Evolutionary conservation across 352 stramenopile species (phyloP).

Genomic region (Pythium rhizo-oryzae): DNA sequence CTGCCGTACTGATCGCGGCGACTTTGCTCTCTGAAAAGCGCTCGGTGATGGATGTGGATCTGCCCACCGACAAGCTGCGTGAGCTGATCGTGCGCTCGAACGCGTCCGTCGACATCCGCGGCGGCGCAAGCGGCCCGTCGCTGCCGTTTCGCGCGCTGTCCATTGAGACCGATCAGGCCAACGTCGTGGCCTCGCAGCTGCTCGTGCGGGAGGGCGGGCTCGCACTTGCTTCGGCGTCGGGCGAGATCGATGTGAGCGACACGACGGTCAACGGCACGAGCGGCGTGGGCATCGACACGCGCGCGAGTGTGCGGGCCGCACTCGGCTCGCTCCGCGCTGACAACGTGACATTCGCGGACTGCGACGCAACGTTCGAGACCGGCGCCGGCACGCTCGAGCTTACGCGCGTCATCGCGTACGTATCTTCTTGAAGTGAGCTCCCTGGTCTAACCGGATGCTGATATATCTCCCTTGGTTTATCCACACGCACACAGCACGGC

Average conservation of each 20-base stretch:
- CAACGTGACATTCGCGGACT: slow-evolving; percentile 54
- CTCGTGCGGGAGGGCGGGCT: slow-evolving; percentile 40
- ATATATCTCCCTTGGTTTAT: not conserved
- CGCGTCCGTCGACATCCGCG: slow-evolving; percentile 49
- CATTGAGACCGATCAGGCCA: slow-evolving; percentile 48
- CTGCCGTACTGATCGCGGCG: not conserved
- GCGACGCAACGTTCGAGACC: slow-evolving; percentile 51
- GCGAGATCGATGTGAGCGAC: slow-evolving; percentile 51
- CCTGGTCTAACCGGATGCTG: not conserved
- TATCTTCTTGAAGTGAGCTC: not conserved
- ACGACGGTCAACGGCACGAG: slow-evolving; percentile 44
- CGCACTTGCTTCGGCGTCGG: slow-evolving; percentile 43
- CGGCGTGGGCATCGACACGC: slow-evolving; percentile 33
- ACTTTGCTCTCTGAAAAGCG: slow-evolving; percentile 30
- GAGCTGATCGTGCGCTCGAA: slow-evolving; percentile 49
- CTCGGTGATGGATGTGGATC: slow-evolving; percentile 40
- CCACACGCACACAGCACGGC: slow-evolving; percentile 33
- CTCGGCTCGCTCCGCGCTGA: slow-evolving; percentile 49
- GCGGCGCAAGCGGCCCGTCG: slow-evolving; percentile 18
- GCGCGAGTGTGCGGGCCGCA: slow-evolving; percentile 40
- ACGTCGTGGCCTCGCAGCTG: slow-evolving; percentile 49
- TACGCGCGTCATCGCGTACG: slow-evolving; percentile 44
- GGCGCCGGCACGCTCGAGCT: slow-evolving; percentile 52
- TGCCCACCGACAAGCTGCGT: slow-evolving; percentile 35
- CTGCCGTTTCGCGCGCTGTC: slow-evolving; percentile 39